Evolutionary conservation across 768 basidiomycete genomes (phyloP).

Genomic region (Kwoniella shandongensis): DNA sequence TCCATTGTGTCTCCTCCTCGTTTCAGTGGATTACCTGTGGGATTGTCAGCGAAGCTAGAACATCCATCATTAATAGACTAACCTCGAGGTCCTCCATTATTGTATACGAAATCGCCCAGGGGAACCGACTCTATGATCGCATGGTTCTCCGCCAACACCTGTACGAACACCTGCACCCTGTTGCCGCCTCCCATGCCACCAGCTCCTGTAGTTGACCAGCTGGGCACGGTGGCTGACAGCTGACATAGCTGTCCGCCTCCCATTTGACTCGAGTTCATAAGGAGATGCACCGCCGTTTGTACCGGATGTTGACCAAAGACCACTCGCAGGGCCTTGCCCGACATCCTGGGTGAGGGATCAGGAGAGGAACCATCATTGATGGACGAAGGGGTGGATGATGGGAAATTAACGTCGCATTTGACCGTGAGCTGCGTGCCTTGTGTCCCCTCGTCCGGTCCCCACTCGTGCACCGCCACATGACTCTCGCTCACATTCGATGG

Average conservation of each 20-base stretch:
- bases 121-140: slow-evolving; percentile 35
- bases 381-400: slow-evolving; percentile 60
- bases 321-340: slow-evolving; percentile 67
- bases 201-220: slow-evolving; percentile 57
- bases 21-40: slow-evolving; percentile 30
- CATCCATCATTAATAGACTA: slow-evolving; percentile 5
- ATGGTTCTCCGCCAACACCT: slow-evolving; percentile 34
- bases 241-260: slow-evolving; percentile 55
- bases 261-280: slow-evolving; percentile 69
- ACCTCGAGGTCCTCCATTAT: slow-evolving; percentile 19
- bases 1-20: slow-evolving; percentile 38
- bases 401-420: slow-evolving; percentile 62
- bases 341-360: slow-evolving; percentile 50
- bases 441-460: slow-evolving; percentile 66
- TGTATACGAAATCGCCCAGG: slow-evolving; percentile 38
- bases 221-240: slow-evolving; percentile 29
- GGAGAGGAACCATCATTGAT: slow-evolving; percentile 66
- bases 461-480: slow-evolving; percentile 58
- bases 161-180: slow-evolving; percentile 35
- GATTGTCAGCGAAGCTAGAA: slow-evolving; percentile 1
- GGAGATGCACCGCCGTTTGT: slow-evolving; percentile 61
- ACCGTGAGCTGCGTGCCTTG: slow-evolving; percentile 66
- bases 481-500: not conserved
- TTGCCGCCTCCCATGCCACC: slow-evolving; percentile 20
- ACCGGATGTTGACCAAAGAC: slow-evolving; percentile 71